Conservation (phyloP, 106 monocot genomes). For the Ottelia alismoides region DNA sequence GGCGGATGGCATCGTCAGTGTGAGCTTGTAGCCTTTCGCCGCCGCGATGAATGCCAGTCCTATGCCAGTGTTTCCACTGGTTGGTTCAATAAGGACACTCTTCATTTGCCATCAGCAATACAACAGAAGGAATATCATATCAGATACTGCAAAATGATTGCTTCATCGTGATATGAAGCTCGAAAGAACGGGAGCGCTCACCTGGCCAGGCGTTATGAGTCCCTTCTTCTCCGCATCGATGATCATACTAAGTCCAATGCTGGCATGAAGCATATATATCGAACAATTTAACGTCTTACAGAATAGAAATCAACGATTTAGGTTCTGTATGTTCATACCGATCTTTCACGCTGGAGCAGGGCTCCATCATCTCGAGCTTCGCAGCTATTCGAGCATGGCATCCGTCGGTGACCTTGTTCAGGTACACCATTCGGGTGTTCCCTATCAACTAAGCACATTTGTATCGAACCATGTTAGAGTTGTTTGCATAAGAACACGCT, state of each 20-base stretch:
- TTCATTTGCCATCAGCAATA: no score
- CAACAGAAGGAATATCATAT: no score
- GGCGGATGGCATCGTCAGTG: no score
- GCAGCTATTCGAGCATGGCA: conserved; percentile 51
- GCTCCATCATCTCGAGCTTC: conserved; percentile 73
- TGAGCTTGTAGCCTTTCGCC: no score
- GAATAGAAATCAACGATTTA: background rate
- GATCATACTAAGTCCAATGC: conserved; percentile 89
- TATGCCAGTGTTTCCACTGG: no score
- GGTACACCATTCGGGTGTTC: conserved; percentile 65
- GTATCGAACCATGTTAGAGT: no score
- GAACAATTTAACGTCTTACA: no score
- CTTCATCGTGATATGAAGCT: no score
- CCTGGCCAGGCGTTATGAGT: conserved; percentile 51
- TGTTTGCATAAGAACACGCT: no score
- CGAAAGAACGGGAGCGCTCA: conserved; percentile 8
- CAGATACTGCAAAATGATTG: no score
- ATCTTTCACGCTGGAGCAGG: conserved; percentile 76
- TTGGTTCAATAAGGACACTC: no score
- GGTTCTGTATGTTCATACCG: conserved; percentile 13
- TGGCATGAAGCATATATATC: conserved; percentile 9
- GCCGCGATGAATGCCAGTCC: no score
- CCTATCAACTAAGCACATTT: conserved; percentile 42
- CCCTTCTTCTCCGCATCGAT: conserved; percentile 76
- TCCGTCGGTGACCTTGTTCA: conserved; percentile 35